Evolutionary conservation across 2,329 filamentous ascomycete genomes (phyloP), one percentile per base, ranked within the genome.

Genomic region (Monosporascus sp.): DNA sequence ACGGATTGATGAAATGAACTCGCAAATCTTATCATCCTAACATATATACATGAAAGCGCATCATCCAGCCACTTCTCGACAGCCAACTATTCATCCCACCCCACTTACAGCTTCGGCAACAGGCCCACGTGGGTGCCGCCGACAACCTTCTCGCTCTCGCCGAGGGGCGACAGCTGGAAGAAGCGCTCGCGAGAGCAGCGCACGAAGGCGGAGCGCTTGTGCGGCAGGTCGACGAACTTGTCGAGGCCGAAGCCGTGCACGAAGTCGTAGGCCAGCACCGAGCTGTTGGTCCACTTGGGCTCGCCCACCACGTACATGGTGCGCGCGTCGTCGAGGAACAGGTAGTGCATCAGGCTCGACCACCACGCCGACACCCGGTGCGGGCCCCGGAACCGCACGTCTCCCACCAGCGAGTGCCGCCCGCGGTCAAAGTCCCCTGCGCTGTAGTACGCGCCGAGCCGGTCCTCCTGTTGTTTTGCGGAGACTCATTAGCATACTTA

Each of bases 211-310:
- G 85, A 86, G 27, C 87, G 78, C 74, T 90, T 89, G 61, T 89
- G 82, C 5, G 85, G 85, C 57, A 90, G 70, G 60, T 90, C 87
- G 57, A 89, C 81, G 56, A 88, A 82, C 70, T 88, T 88, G 61
- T 88, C 83, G 38, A 90, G 74, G 7, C 83, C 82, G 62, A 90
- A 86, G 1, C 88, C 88, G 62, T 89, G 85, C 49, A 86, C 82
- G 51, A 89, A 80, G 61, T 92, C 88, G 67, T 91, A 91, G 56
- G 84, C 82, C 54, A 91, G 74, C 15, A 91, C 84, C 0, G 83
- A 87, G 27, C 76, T 79, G 62, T 87, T 88, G 5, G 83, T 87
- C 54, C 81, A 83, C 66, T 87, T 87, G 36, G 89, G 88, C 73
- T 93, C 89, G 56, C 86, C 86, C 7, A 85, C 79, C 8, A 83